Evolutionary conservation across 768 basidiomycete species (phyloP).

Genomic region (Hortiboletus campestris): DNA sequence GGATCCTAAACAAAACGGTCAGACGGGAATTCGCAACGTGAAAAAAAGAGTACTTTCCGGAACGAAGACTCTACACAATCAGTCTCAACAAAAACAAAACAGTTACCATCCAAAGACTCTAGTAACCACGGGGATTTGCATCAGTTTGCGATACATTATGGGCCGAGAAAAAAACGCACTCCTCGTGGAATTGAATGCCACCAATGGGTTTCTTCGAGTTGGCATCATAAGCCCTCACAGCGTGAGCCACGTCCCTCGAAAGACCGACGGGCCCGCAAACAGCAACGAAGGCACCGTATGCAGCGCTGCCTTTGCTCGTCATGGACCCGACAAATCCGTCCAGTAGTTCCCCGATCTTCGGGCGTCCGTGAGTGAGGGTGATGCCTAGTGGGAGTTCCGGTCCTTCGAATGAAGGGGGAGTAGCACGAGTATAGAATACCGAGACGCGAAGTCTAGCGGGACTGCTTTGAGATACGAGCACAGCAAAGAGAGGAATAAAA

Average conservation of each 20-base stretch:
- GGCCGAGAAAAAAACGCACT: conserved; percentile 25
- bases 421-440: conserved; percentile 57
- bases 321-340: conserved; percentile 44
- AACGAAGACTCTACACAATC: no score
- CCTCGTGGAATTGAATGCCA: conserved; percentile 40
- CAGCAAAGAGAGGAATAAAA: conserved; percentile 46
- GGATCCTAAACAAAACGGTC: no score
- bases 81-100: no score
- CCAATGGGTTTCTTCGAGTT: conserved; percentile 30
- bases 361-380: conserved; percentile 51
- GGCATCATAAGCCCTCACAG: conserved; percentile 30
- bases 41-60: no score
- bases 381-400: conserved; percentile 36
- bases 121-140: not conserved
- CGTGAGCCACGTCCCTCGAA: conserved; percentile 29
- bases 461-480: conserved; percentile 42
- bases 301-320: conserved; percentile 28
- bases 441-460: conserved; percentile 47
- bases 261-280: conserved; percentile 42
- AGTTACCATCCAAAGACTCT: conserved; percentile 32
- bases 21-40: no score
- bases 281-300: conserved; percentile 38
- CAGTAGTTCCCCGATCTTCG: conserved; percentile 45
- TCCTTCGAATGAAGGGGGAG: conserved; percentile 2
- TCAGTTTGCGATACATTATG: not conserved